Evolutionary conservation across 2,329 filamentous ascomycete species (phyloP).

Genomic region (Pseudogymnoascus sp.): DNA sequence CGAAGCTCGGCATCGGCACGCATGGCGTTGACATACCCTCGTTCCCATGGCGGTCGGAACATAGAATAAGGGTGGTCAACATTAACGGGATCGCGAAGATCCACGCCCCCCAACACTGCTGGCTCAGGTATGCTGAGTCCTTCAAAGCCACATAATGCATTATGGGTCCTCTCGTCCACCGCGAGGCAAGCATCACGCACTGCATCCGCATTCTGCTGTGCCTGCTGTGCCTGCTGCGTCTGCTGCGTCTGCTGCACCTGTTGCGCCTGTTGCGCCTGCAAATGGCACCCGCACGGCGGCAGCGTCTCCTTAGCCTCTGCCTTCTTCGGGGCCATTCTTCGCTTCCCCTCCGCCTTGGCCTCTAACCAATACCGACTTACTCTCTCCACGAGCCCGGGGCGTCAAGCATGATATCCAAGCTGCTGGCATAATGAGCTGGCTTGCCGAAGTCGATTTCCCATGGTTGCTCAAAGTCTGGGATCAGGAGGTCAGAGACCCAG

Average conservation of each 20-base stretch:
- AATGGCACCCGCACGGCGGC: not conserved
- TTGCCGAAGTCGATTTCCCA: slow-evolving; percentile 92
- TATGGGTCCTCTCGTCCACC: not conserved
- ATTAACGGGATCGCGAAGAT: not conserved
- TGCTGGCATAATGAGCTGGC: slow-evolving; percentile 86
- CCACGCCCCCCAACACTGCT: not conserved
- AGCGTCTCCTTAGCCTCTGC: not conserved
- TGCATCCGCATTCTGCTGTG: not conserved
- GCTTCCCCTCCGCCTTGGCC: not conserved
- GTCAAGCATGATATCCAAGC: slow-evolving; percentile 91
- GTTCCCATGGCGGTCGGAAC: not conserved
- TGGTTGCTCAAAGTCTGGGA: slow-evolving; percentile 72
- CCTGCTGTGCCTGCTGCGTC: too few species aligned
- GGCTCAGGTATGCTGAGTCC: not conserved
- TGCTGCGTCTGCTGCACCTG: too few species aligned
- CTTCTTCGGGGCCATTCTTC: not conserved
- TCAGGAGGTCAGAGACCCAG: slow-evolving; percentile 88
- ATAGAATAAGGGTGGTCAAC: not conserved
- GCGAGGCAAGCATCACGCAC: not conserved
- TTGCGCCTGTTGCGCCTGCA: not conserved
- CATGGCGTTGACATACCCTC: too few species aligned
- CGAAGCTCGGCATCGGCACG: too few species aligned
- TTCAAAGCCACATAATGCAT: not conserved
- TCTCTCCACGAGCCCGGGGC: not conserved
- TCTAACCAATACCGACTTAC: not conserved